Percentiles rank a stretch among this genome's conserved stretches.
phyloP scores from a whole-genome alignment of 129 eudicot species.

The sunflower (Helianthus annuus) region HanXRQr2.0-SUNRISE NC_035437.2:172294750-172295249 shows the following conservation, averaged over 20 bases:
- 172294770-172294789: slow-evolving; percentile 54
- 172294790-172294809: background rate
- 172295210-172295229: too few species aligned
- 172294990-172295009: background rate
- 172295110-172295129: background rate
- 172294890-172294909: slow-evolving; percentile 55
- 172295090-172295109: slow-evolving; percentile 40
- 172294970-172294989: background rate
- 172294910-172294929: background rate
- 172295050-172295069: slow-evolving; percentile 93
- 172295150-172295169: too few species aligned
- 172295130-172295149: too few species aligned
- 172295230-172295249: too few species aligned
- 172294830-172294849: slow-evolving; percentile 39
- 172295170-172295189: too few species aligned
- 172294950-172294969: background rate
- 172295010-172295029: slow-evolving; percentile 60
- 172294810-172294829: background rate
- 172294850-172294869: slow-evolving; percentile 88
- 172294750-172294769: slow-evolving; percentile 72
- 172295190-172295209: too few species aligned
- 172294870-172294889: slow-evolving; percentile 78
- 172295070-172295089: slow-evolving; percentile 98
- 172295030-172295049: slow-evolving; percentile 81
- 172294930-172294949: background rate